Evolutionary conservation across 2,329 filamentous ascomycete genomes (phyloP).

Genomic region (Fusarium luffae): DNA sequence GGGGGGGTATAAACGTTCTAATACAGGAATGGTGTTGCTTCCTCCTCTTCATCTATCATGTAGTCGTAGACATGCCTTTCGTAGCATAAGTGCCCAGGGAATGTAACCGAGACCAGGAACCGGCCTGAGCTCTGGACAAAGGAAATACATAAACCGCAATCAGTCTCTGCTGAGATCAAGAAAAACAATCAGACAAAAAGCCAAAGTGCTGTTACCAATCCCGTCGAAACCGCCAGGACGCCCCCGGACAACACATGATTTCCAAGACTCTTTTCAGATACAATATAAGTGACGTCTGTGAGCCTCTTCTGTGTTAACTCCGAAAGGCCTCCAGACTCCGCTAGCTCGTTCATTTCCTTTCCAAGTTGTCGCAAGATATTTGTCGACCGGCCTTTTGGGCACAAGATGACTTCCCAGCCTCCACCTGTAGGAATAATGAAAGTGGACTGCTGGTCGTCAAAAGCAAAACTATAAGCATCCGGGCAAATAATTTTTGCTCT

Average conservation of each 20-base stretch:
- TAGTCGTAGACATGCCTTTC: conserved; percentile 12
- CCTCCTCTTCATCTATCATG: conserved; percentile 26
- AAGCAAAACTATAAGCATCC: conserved; percentile 84
- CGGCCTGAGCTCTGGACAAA: conserved; percentile 31
- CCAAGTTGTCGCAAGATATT: conserved; percentile 66
- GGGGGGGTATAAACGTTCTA: conserved; percentile 39
- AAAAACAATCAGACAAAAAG: conserved; percentile 19
- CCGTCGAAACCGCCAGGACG: conserved; percentile 18
- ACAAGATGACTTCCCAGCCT: conserved; percentile 83
- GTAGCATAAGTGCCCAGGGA: conserved; percentile 7
- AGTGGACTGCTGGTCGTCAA: conserved; percentile 68
- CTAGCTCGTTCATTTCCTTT: conserved; percentile 60
- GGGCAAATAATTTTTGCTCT: conserved; percentile 81
- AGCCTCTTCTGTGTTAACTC: conserved; percentile 48
- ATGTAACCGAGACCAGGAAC: conserved; percentile 19
- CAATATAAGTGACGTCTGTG: conserved; percentile 51
- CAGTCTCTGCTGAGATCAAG: background rate
- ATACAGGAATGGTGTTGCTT: conserved; percentile 8
- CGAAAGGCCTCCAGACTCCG: conserved; percentile 55
- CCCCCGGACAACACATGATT: conserved; percentile 30
- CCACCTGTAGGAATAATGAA: conserved; percentile 74
- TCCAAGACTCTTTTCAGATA: conserved; percentile 46
- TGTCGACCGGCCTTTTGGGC: conserved; percentile 71
- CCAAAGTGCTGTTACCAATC: conserved; percentile 30
- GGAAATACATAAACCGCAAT: background rate